Evolutionary conservation across 371 early-diverging fungal genomes (phyloP).

Genomic region (Cladochytrium tenue): DNA sequence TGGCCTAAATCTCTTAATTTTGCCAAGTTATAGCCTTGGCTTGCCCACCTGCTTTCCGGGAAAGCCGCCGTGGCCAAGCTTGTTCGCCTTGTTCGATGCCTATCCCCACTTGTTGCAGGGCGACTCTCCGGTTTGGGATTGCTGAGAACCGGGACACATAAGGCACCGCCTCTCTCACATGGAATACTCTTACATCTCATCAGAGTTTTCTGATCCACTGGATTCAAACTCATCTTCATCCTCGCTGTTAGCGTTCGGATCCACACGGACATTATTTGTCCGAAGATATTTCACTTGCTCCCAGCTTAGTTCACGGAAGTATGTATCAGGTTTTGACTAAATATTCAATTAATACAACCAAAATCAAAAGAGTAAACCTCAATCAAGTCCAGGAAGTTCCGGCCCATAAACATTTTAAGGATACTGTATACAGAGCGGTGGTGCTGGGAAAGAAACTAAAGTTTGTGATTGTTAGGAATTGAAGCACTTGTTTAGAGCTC

Average conservation of each 20-base stretch:
- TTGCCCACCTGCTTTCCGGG: too few relatives aligned
- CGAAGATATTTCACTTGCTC: slow-evolving; percentile 56
- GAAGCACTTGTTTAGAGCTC: slow-evolving; percentile 2
- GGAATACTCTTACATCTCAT: slow-evolving; percentile 31
- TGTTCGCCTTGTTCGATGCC: too few relatives aligned
- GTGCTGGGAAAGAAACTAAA: slow-evolving; percentile 38
- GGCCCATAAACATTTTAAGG: slow-evolving; percentile 47
- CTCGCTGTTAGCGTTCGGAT: slow-evolving; percentile 8
- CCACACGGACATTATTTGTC: slow-evolving; percentile 47
- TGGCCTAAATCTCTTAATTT: too few relatives aligned
- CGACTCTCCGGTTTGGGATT: too few relatives aligned
- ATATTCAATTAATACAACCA: not conserved
- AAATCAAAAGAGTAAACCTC: slow-evolving; percentile 32
- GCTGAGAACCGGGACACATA: too few relatives aligned
- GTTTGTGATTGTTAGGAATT: not conserved
- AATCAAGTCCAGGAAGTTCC: slow-evolving; percentile 53
- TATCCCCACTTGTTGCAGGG: too few relatives aligned
- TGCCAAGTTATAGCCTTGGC: too few relatives aligned
- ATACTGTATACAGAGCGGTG: slow-evolving; percentile 39
- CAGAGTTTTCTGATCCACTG: slow-evolving; percentile 31
- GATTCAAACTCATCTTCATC: slow-evolving; percentile 30
- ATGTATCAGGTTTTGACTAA: slow-evolving; percentile 53
- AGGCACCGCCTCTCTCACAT: too few relatives aligned
- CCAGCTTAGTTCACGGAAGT: slow-evolving; percentile 52
- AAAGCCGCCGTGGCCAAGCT: too few relatives aligned